Evolutionary conservation across 768 basidiomycete species (phyloP), one percentile per base, ranked within the genome.

Genomic region (Cytidiella melzeri): DNA sequence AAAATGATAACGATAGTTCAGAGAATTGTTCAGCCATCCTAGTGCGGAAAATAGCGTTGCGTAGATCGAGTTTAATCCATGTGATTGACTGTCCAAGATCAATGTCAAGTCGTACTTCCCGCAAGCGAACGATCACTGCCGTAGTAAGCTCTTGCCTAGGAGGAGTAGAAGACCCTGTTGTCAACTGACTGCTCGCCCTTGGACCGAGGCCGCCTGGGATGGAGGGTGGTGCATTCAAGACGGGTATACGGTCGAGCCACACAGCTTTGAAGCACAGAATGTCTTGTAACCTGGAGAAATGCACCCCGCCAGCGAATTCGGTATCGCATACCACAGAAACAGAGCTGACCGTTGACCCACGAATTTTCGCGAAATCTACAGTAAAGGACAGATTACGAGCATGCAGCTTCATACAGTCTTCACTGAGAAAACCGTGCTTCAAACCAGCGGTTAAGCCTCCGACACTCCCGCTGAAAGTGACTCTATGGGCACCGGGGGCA

Each of bases 211-310:
- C 49, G 45, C 64, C 56, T 19, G 64, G 23, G 30, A 60, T 55
- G 44, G 62, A 55, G 45, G 68, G 65, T 28, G 67, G 73, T 34
- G 71, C 64, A 18, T 80, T 78, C 58, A 93, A 78, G 6, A 87
- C 69, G 0, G 91, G 89, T 23, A 94, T 89, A 30, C 82, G 81
- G 60, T 94, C 92, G 41, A 95, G 64, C 91, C 92, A 95, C 11
- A 95, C 90, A 4, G 92, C 92, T 64, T 94, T 94, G 76, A 95
- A 92, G 64, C 90, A 93, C 18, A 97, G 73, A 46, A 94, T 82
- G 61, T 96, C 93, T 65, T 94, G 92, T 24, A 96, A 67, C 11
- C 92, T 81, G 3, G 89, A 88, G 59, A 97, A 85, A 19, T 84
- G 80, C 36, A 94, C 76, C 5, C 75, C 82, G 0, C 87, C 89